Conservation (phyloP, 2,329 filamentous ascomycete species). For the Aspergillus puulaauensis region DNA sequence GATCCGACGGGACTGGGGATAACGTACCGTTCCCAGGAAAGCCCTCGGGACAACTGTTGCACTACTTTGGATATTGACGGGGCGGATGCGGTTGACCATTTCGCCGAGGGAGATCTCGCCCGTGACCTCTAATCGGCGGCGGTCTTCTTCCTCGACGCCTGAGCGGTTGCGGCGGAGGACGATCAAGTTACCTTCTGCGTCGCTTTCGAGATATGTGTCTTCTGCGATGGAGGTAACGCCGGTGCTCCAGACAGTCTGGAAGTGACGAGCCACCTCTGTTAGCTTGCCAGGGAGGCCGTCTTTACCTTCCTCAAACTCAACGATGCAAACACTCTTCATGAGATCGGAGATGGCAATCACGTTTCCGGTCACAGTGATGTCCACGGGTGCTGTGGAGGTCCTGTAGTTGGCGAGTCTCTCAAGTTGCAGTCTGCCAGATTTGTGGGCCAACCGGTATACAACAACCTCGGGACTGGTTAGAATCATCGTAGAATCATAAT, state of each 20-base stretch:
- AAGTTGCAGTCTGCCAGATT: conserved; percentile 50
- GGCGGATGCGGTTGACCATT: conserved; percentile 85
- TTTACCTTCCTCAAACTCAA: conserved; percentile 65
- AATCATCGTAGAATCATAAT: background rate
- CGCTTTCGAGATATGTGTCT: conserved; percentile 76
- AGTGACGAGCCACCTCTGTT: conserved; percentile 74
- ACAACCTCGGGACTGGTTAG: conserved; percentile 48
- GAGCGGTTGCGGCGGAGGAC: conserved; percentile 72
- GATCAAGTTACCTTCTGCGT: conserved; percentile 83
- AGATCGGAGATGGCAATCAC: conserved; percentile 83
- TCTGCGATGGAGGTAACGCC: conserved; percentile 70
- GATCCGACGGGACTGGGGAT: background rate
- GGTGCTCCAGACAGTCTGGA: conserved; percentile 78
- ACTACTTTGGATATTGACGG: conserved; percentile 66
- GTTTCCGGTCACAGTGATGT: conserved; percentile 71
- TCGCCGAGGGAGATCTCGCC: conserved; percentile 86
- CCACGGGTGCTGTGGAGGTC: conserved; percentile 79
- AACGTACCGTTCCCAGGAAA: conserved; percentile 80
- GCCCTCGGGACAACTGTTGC: conserved; percentile 76
- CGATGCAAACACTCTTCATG: conserved; percentile 85
- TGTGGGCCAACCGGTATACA: conserved; percentile 53
- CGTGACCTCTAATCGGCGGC: conserved; percentile 66
- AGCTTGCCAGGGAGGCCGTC: conserved; percentile 63
- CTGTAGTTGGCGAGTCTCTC: conserved; percentile 74
- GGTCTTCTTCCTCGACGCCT: conserved; percentile 74